Evolutionary conservation across 139 green algal genomes (phyloP).

Genomic region (Ostreobium quekettii): DNA sequence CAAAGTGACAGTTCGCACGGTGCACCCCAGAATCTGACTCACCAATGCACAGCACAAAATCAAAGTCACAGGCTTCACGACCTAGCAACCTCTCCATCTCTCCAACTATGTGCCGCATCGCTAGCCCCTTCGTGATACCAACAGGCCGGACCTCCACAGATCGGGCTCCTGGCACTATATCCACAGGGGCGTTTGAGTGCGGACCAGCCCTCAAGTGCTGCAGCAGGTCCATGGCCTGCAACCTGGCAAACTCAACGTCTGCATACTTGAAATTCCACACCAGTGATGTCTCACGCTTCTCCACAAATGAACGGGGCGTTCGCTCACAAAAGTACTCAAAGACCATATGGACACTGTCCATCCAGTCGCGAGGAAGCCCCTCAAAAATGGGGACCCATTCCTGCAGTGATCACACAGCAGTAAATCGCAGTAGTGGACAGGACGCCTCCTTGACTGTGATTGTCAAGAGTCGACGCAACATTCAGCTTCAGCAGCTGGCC

Average conservation of each 20-base stretch:
- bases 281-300: conserved; percentile 83
- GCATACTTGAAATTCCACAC: conserved; percentile 98
- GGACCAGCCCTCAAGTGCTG: conserved; percentile 97
- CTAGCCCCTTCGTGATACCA: conserved; percentile 88
- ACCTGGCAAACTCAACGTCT: conserved; percentile 82
- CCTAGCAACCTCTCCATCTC: conserved; percentile 35
- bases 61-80: conserved; percentile 34
- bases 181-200: conserved; percentile 92
- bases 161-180: conserved; percentile 79
- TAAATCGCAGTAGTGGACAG: no score
- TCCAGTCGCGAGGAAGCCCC: conserved; percentile 77
- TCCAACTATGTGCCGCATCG: conserved; percentile 73
- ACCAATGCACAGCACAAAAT: conserved; percentile 71
- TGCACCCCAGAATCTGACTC: no score
- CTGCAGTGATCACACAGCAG: no score
- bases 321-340: conserved; percentile 98
- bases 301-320: conserved; percentile 86
- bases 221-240: conserved; percentile 53
- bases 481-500: no score
- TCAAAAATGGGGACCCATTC: conserved; percentile 70
- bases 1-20: no score
- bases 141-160: conserved; percentile 80
- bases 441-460: no score
- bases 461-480: no score
- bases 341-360: conserved; percentile 89